Evolutionary conservation across 192 early-diverging fungal genomes (phyloP).

Genomic region (Irineochytrium annulatum): DNA sequence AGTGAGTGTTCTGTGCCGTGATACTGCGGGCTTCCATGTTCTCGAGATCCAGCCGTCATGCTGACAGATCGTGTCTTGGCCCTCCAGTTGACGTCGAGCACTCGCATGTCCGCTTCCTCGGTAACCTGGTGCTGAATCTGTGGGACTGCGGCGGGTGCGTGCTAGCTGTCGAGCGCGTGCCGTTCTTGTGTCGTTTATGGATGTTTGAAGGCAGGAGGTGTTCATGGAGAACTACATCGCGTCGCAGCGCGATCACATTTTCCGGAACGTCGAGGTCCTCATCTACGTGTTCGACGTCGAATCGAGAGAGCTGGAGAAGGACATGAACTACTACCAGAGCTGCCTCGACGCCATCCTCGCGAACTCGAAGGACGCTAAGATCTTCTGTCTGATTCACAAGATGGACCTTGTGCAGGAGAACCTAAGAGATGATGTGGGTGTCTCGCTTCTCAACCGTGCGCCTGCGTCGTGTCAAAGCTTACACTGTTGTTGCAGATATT

Average conservation of each 20-base stretch:
- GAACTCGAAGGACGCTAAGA: conserved; percentile 83
- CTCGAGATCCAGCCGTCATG: conserved; percentile 5
- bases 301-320: conserved; percentile 81
- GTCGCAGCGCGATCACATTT: conserved; percentile 89
- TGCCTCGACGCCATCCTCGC: conserved; percentile 76
- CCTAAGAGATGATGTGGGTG: conserved; percentile 57
- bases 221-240: conserved; percentile 98
- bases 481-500: conserved; percentile 51
- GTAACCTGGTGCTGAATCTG: conserved; percentile 92
- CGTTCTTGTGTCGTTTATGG: conserved; percentile 30
- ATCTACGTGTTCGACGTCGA: conserved; percentile 83
- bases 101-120: conserved; percentile 90
- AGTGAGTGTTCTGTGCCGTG: conserved; percentile 47
- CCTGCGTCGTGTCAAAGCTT: not conserved
- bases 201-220: conserved; percentile 74
- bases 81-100: conserved; percentile 91
- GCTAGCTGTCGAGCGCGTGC: too few species aligned
- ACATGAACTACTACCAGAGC: conserved; percentile 85
- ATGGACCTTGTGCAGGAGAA: conserved; percentile 90
- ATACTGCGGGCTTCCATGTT: not conserved
- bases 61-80: not conserved
- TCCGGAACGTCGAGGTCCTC: conserved; percentile 97
- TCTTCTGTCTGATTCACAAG: conserved; percentile 97
- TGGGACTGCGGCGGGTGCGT: conserved; percentile 72
- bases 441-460: not conserved